Base-by-base conservation (phyloP, 805 yeast species). In the Hemisphaericaspora nanyangensis region DNA sequence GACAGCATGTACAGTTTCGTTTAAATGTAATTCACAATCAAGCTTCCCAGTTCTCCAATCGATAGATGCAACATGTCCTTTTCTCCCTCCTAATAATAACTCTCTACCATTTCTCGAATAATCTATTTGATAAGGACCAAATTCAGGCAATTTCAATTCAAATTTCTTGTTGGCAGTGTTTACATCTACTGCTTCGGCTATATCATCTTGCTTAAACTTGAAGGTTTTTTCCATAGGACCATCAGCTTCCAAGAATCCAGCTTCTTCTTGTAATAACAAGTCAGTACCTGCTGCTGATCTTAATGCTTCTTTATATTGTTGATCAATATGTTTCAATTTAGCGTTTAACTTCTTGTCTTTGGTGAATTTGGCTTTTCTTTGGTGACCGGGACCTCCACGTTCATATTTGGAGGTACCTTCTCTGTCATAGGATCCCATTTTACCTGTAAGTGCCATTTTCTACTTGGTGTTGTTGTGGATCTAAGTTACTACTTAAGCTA, bases 41-140 rank as follows among this genome's bases (percentile, higher is more conserved):
- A 91, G 64, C 29, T 68, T 71, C 11, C 98, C 98, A 29, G 80
- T 77, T 56, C 95, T 79, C 97, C 99, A 93, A 65, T 93, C 96
- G 71, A 93, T 82, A 2, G 93, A 79, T 0, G 99, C 98, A 37
- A 93, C 79, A 68, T 93, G 99, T 3, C 99, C 99, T 58, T 87
- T 88, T 34, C 73, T 72, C 15, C 99, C 99, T 8, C 90, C 93
- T 17, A 93, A 66, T 26, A 93, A 70, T 35, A 93, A 60, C 46
- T 82, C 83, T 45, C 96, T 79, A 39, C 99, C 99, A 51, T 88
- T 88, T 60, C 91, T 73, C 2, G 93, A 77, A 58, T 83, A 93
- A 58, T 91, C 89, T 7, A 85, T 56, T 5, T 71, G 63, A 56
- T 93, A 93, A 1, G 99, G 97, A 0, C 98, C 98, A 56, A 80